A percentile compares a stretch with the other conserved stretches of the same genome.
Conservation (phyloP, 768 basidiomycete species). For the Cyclocybe cylindracea region DNA sequence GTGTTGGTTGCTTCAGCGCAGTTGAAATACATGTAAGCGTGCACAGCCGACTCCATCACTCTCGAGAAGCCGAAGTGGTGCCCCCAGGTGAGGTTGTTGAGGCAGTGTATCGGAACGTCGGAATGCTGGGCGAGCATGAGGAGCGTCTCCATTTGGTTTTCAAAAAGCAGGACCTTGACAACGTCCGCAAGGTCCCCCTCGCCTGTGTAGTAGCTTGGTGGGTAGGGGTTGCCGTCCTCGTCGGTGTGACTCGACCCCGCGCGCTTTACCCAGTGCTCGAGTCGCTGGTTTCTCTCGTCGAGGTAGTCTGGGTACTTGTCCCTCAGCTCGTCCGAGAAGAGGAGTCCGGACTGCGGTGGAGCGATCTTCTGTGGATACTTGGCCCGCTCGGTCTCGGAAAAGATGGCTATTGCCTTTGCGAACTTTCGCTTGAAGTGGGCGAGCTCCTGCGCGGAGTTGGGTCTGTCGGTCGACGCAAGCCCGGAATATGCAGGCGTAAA, state of each 20-base stretch:
- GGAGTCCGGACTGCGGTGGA: constrained; percentile 13
- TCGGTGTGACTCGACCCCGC: constrained; percentile 1
- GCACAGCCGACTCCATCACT: constrained; percentile 28
- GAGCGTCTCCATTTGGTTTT: constrained; percentile 31
- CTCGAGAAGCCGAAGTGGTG: constrained; percentile 35
- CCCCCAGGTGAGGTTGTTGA: constrained; percentile 28
- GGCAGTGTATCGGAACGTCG: constrained; percentile 23
- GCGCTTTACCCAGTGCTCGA: constrained; percentile 33
- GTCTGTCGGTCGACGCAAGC: constrained; percentile 22
- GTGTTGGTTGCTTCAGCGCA: constrained; percentile 28
- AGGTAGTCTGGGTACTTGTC: constrained; percentile 30
- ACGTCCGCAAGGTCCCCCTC: constrained; percentile 33
- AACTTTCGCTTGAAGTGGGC: constrained; percentile 34
- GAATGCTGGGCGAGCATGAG: constrained; percentile 40
- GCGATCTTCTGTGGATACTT: constrained; percentile 27
- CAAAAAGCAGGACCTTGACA: constrained; percentile 34
- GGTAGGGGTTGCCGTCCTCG: neutral
- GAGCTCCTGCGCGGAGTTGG: constrained; percentile 21
- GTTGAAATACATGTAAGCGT: constrained; percentile 38
- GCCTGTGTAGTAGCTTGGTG: constrained; percentile 15
- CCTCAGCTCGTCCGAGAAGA: constrained; percentile 31
- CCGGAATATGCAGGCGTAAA: constrained; percentile 29
- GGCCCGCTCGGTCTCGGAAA: constrained; percentile 36
- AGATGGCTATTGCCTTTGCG: constrained; percentile 24
- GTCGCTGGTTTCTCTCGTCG: constrained; percentile 26